A percentile compares a stretch with the other conserved stretches of the same genome.
Evolutionary conservation across 169 alveolate species (phyloP).

Genomic region (Sarcocystis neurona): DNA sequence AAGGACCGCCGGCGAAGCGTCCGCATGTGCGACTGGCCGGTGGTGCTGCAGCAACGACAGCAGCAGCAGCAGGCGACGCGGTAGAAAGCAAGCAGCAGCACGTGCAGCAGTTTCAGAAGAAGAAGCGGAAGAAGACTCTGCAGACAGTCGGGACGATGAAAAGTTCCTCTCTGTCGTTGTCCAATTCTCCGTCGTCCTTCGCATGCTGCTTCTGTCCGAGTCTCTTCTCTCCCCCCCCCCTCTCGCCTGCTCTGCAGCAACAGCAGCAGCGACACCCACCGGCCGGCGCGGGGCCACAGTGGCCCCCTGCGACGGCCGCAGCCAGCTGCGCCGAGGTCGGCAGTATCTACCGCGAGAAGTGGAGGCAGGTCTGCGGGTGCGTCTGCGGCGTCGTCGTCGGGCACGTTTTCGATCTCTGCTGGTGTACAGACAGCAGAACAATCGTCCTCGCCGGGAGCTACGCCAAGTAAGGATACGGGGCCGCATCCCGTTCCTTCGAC

Average conservation of each 20-base stretch:
- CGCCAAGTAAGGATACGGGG: neutral
- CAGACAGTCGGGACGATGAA: too few species aligned
- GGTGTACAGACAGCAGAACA: conserved; percentile 31
- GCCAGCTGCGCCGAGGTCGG: neutral
- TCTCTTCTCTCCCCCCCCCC: neutral
- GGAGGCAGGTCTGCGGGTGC: conserved; percentile 17
- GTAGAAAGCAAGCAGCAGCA: too few species aligned
- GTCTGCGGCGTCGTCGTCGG: conserved; percentile 15
- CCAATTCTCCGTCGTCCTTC: neutral
- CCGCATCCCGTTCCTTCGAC: too few species aligned
- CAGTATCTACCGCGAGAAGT: conserved; percentile 17
- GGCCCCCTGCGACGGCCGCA: neutral
- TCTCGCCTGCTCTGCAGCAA: neutral
- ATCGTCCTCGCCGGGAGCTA: neutral
- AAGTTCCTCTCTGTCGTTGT: neutral
- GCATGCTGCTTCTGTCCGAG: neutral
- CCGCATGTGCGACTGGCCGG: too few species aligned
- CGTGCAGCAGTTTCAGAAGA: too few species aligned
- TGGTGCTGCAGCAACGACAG: too few species aligned
- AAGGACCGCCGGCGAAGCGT: too few species aligned
- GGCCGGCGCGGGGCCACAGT: neutral
- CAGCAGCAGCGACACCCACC: neutral
- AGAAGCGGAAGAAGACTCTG: too few species aligned
- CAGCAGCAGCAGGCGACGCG: too few species aligned
- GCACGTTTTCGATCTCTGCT: conserved; percentile 32